These are phyloP conservation scores for Macaranga tanarius DNA, from an alignment of 441 rosid species.

Conservation along the genomic window DNA sequence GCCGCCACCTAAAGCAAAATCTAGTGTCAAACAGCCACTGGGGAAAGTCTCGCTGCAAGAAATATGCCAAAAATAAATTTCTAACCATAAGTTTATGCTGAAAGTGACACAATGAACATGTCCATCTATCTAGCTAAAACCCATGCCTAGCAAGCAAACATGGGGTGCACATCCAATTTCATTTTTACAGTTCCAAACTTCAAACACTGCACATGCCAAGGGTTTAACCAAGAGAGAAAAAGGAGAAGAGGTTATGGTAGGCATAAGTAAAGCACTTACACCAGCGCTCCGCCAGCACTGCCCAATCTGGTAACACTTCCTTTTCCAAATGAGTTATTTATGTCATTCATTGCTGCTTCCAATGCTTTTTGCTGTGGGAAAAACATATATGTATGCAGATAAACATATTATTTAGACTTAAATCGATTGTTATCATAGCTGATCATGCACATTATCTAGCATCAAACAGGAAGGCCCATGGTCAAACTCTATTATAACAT, in stretches of 20 bases:
- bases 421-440: background rate
- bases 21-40: conserved; percentile 86
- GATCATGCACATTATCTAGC: background rate
- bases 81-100: background rate
- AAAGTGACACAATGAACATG: background rate
- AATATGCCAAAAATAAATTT: conserved; percentile 19
- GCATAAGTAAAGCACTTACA: conserved; percentile 49
- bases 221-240: background rate
- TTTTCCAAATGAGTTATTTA: conserved; percentile 82
- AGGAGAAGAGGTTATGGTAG: background rate
- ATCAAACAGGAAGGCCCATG: background rate
- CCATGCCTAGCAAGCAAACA: conserved; percentile 5
- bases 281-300: conserved; percentile 90
- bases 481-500: background rate
- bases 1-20: conserved; percentile 97
- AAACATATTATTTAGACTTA: background rate
- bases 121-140: conserved; percentile 4
- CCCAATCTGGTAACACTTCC: conserved; percentile 96
- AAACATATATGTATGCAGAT: background rate
- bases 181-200: background rate
- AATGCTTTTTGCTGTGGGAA: conserved; percentile 79
- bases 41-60: conserved; percentile 81
- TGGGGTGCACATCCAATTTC: background rate
- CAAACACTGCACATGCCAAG: background rate
- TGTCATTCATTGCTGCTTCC: conserved; percentile 94